Conservation (phyloP, 2,329 filamentous ascomycete genomes). For the Trichoderma aggressivum region DNA sequence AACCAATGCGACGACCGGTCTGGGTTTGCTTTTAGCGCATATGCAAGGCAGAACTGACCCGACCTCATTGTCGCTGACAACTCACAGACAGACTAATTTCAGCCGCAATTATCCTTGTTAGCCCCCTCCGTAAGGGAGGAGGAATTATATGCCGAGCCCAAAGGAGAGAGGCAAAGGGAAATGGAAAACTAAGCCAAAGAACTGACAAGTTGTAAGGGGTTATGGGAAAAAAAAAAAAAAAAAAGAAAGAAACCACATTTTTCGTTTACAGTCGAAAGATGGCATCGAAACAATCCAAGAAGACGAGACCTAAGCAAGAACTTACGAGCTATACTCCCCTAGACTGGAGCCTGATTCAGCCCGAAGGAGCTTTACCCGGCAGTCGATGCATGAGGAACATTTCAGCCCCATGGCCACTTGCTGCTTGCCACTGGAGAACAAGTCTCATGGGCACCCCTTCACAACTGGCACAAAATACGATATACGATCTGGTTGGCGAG, state of each 20-base stretch:
- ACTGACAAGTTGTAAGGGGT: background rate
- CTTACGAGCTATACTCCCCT: background rate
- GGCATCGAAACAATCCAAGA: background rate
- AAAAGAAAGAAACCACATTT: background rate
- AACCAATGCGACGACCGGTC: background rate
- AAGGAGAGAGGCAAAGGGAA: background rate
- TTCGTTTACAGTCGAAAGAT: background rate
- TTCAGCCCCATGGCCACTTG: background rate
- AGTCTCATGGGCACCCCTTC: background rate
- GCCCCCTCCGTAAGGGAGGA: background rate
- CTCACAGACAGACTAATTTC: conserved; percentile 3
- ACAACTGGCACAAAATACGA: background rate
- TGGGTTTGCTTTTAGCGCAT: conserved; percentile 1
- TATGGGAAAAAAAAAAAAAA: background rate
- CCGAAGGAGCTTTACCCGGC: background rate
- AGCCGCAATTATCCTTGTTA: conserved; percentile 4
- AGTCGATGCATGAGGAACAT: background rate
- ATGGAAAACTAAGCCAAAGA: background rate
- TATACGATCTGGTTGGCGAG: conserved; percentile 4
- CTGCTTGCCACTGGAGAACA: background rate
- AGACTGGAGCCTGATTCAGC: conserved; percentile 4
- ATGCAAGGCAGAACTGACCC: conserved; percentile 1
- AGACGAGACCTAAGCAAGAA: background rate
- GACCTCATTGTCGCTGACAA: background rate
- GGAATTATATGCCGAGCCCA: background rate